A percentile compares a stretch with the other conserved stretches of the same genome.
phyloP scores from a whole-genome alignment of 805 yeast genomes.

The Suhomyces emberorum region DNA sequence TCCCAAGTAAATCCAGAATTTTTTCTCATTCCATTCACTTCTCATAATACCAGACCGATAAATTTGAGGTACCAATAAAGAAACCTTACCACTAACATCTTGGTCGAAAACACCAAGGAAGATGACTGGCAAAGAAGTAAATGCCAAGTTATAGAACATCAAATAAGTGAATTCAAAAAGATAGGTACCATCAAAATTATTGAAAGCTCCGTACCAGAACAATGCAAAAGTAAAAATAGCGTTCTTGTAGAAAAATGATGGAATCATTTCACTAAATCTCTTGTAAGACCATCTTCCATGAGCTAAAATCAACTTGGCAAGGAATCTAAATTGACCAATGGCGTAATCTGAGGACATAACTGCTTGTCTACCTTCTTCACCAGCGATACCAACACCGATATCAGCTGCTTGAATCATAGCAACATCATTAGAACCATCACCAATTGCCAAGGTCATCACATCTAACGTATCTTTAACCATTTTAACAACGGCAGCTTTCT shows the following conservation, averaged over 20 bases:
- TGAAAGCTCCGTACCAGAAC: conserved; percentile 74
- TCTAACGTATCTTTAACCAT: conserved; percentile 60
- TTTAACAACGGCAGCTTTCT: conserved; percentile 71
- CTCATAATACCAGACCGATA: conserved; percentile 67
- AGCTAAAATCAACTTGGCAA: conserved; percentile 61
- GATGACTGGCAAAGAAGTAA: conserved; percentile 76
- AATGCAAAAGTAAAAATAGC: conserved; percentile 68
- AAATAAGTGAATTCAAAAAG: conserved; percentile 74
- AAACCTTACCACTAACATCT: conserved; percentile 64
- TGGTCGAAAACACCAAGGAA: conserved; percentile 72
- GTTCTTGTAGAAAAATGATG: conserved; percentile 75
- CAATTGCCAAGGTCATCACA: conserved; percentile 78
- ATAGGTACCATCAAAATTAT: conserved; percentile 71
- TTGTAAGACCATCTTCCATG: conserved; percentile 86
- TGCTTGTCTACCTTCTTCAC: conserved; percentile 85
- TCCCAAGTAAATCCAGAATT: conserved; percentile 58
- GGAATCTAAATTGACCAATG: conserved; percentile 71
- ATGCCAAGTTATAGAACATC: conserved; percentile 76
- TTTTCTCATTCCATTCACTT: conserved; percentile 55
- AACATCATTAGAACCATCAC: conserved; percentile 86
- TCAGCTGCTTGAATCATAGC: conserved; percentile 87
- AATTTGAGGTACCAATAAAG: conserved; percentile 66
- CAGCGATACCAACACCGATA: conserved; percentile 83
- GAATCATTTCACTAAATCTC: conserved; percentile 73
- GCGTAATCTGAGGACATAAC: conserved; percentile 86